phyloP scores from a whole-genome alignment of 2,329 filamentous ascomycete species.

The Cadophora sp. region DNA sequence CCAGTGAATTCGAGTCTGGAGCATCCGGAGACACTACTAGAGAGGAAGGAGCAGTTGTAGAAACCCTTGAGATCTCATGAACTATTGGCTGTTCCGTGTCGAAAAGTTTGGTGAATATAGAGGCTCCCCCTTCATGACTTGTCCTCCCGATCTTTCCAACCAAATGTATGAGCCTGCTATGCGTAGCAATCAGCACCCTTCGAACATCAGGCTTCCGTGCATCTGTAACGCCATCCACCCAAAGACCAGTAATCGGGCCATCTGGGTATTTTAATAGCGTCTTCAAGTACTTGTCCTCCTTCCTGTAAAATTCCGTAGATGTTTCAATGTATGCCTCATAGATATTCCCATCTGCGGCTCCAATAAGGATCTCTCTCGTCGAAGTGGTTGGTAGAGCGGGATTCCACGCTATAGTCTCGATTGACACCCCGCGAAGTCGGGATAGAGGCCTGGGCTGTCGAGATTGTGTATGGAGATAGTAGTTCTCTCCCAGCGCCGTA shows the following conservation, averaged over 20 bases:
- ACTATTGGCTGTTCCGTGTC: conserved; percentile 82
- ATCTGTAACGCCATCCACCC: conserved; percentile 75
- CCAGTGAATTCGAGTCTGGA: conserved; percentile 59
- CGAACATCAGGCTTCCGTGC: conserved; percentile 68
- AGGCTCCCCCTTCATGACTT: conserved; percentile 78
- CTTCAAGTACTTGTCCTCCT: conserved; percentile 92
- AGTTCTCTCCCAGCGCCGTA: conserved; percentile 93
- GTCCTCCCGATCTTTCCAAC: conserved; percentile 77
- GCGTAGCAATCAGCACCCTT: conserved; percentile 81
- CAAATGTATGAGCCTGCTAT: conserved; percentile 79
- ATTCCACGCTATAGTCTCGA: conserved; percentile 95
- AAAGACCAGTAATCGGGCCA: conserved; percentile 83
- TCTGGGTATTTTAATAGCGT: conserved; percentile 82
- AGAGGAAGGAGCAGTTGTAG: conserved; percentile 65
- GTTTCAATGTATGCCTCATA: conserved; percentile 97
- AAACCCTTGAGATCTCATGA: conserved; percentile 72
- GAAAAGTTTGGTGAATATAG: conserved; percentile 87
- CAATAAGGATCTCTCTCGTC: conserved; percentile 91
- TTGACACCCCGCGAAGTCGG: conserved; percentile 82
- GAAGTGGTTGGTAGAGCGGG: conserved; percentile 91
- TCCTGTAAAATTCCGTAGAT: conserved; percentile 90
- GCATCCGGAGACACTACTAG: conserved; percentile 80
- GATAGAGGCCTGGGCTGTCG: conserved; percentile 84
- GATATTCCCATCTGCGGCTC: conserved; percentile 90
- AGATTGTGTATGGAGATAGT: conserved; percentile 95